Percentiles rank a stretch among this genome's conserved stretches.
phyloP scores from a whole-genome alignment of 1,284 basidiomycete genomes.

The Thecaphora frezii region DNA sequence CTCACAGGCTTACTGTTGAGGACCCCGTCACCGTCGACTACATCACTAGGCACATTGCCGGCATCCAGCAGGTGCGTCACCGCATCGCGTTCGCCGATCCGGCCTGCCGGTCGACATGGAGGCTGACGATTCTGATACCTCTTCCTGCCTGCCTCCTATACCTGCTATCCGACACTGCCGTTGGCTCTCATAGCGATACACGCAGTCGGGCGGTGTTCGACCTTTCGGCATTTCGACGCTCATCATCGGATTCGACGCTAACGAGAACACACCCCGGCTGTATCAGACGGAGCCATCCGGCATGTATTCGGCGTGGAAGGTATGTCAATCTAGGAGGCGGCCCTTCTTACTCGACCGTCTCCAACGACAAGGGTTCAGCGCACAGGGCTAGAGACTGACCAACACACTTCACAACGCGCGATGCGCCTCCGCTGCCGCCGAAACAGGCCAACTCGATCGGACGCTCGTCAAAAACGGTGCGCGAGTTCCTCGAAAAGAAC shows the following conservation, averaged over 20 bases:
- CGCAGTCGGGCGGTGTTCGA: conserved; percentile 96
- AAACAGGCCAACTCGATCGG: conserved; percentile 91
- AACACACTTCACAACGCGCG: too few relatives aligned
- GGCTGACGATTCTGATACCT: background rate
- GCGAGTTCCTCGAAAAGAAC: conserved; percentile 98
- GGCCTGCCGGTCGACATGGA: too few relatives aligned
- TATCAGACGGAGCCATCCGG: conserved; percentile 98
- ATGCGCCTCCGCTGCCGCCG: too few relatives aligned
- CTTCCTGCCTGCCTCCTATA: background rate
- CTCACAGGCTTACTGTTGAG: conserved; percentile 93
- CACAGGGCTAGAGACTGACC: too few relatives aligned
- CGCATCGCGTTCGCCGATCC: background rate
- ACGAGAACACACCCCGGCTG: conserved; percentile 81
- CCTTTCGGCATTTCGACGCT: conserved; percentile 98
- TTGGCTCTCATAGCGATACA: conserved; percentile 73
- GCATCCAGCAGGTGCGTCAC: conserved; percentile 83
- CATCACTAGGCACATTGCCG: conserved; percentile 95
- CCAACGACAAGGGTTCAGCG: too few relatives aligned
- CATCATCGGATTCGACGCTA: conserved; percentile 94
- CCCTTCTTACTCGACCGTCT: too few relatives aligned
- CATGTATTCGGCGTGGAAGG: conserved; percentile 97
- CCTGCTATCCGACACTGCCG: background rate
- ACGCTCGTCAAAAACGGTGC: conserved; percentile 94
- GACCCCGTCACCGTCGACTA: conserved; percentile 98
- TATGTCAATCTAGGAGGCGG: too few relatives aligned